Percentiles rank a stretch among this genome's conserved stretches.
These are phyloP conservation scores for Curvularia sp. DNA, from an alignment of 2,329 filamentous ascomycete genomes.

Conservation along the genomic window DNA sequence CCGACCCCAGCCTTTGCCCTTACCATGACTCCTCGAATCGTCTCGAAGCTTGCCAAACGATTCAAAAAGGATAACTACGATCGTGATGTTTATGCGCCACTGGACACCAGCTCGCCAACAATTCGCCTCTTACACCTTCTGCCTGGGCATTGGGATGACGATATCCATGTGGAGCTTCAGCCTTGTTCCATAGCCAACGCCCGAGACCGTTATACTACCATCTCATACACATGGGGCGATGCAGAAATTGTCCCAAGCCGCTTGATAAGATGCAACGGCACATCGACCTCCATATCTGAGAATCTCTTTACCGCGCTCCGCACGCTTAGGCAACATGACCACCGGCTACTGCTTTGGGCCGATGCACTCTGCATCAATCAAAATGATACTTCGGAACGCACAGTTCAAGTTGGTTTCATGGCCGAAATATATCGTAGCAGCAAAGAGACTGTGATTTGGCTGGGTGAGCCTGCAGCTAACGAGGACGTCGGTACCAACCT, in stretches of 20 bases:
- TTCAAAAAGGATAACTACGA: conserved; percentile 2
- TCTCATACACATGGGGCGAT: conserved; percentile 27
- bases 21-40: conserved; percentile 8
- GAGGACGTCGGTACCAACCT: not conserved
- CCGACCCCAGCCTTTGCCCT: not conserved
- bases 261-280: conserved; percentile 21
- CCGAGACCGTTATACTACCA: conserved; percentile 17
- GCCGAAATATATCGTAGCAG: conserved; percentile 15
- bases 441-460: conserved; percentile 13
- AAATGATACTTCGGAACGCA: conserved; percentile 7
- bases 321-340: conserved; percentile 17
- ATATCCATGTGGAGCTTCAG: conserved; percentile 16
- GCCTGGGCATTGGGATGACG: conserved; percentile 16
- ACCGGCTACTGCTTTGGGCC: conserved; percentile 5
- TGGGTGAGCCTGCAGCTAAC: conserved; percentile 2
- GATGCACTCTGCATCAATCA: conserved; percentile 18
- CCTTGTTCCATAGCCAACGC: conserved; percentile 12
- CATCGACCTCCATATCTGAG: conserved; percentile 15
- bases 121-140: conserved; percentile 19
- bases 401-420: conserved; percentile 14
- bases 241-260: conserved; percentile 12
- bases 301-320: conserved; percentile 26
- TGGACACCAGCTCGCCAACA: conserved; percentile 4
- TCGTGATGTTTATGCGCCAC: conserved; percentile 1
- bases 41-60: conserved; percentile 4